Evolutionary conservation across 1,139 yeast genomes (phyloP).

Genomic region (Lodderomyces theae): DNA sequence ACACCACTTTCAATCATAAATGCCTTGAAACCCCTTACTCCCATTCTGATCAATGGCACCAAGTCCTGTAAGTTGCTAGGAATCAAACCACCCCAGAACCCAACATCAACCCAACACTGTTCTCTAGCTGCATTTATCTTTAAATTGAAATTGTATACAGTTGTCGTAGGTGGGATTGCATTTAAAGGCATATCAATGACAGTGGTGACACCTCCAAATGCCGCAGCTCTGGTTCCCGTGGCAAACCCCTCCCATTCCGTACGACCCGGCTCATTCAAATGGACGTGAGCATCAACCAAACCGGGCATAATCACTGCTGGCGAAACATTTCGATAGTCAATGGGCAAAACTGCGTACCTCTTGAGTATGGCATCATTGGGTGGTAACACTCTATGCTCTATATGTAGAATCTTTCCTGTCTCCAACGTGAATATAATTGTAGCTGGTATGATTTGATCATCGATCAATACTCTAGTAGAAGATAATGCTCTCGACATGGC

Average conservation of each 20-base stretch:
- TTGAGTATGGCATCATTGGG: constrained; percentile 36
- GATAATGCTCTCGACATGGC: constrained; percentile 63
- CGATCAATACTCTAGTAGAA: constrained; percentile 62
- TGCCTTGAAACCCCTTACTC: constrained; percentile 91
- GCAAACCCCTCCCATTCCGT: constrained; percentile 97
- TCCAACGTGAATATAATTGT: constrained; percentile 62
- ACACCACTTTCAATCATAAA: constrained; percentile 91
- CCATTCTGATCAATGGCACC: constrained; percentile 72
- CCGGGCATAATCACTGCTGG: constrained; percentile 82
- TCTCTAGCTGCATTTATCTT: constrained; percentile 76
- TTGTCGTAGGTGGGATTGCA: constrained; percentile 94
- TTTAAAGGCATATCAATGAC: constrained; percentile 95
- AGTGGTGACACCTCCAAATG: constrained; percentile 94
- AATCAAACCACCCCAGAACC: constrained; percentile 93
- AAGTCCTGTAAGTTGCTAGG: constrained; percentile 72
- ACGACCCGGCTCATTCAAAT: constrained; percentile 89
- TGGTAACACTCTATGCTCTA: constrained; percentile 36
- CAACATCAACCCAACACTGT: constrained; percentile 90
- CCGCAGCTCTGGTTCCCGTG: constrained; percentile 89
- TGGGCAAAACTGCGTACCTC: constrained; percentile 41
- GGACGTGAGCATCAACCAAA: constrained; percentile 89
- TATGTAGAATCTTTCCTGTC: constrained; percentile 63
- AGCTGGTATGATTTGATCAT: constrained; percentile 53
- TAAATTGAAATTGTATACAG: constrained; percentile 66
- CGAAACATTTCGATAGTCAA: constrained; percentile 51